phyloP scores from a whole-genome alignment of 1,139 yeast genomes.

The Candida neerlandica region DNA sequence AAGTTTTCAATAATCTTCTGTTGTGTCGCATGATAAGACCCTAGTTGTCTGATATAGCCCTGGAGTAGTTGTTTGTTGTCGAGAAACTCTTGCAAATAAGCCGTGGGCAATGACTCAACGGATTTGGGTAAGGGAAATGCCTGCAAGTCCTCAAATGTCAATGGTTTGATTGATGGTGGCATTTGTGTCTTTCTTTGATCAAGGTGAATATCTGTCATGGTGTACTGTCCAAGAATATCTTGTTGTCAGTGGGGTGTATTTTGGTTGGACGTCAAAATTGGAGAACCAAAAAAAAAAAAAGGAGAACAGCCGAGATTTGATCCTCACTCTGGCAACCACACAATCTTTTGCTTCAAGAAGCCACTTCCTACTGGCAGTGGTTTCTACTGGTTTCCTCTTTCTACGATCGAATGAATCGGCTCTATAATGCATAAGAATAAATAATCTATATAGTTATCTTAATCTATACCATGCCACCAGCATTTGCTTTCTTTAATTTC shows the following conservation, averaged over 20 bases:
- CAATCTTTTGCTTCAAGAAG: too few relatives aligned
- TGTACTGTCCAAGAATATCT: not conserved
- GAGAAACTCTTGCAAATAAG: slow-evolving; percentile 29
- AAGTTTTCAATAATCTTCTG: slow-evolving; percentile 21
- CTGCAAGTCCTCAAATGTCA: slow-evolving; percentile 17
- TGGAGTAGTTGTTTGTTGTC: slow-evolving; percentile 30
- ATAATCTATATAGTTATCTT: slow-evolving; percentile 3
- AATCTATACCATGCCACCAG: slow-evolving; percentile 8
- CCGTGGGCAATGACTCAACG: slow-evolving; percentile 32
- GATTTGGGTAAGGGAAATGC: slow-evolving; percentile 34
- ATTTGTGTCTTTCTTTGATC: slow-evolving; percentile 1
- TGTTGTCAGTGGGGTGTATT: not conserved
- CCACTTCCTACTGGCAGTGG: too few relatives aligned
- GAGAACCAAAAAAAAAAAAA: not conserved
- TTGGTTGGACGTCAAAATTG: not conserved
- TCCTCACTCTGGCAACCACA: not conserved
- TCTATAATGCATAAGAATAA: not conserved
- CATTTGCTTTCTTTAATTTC: slow-evolving; percentile 22
- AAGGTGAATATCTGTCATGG: slow-evolving; percentile 6
- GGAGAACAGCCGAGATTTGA: not conserved
- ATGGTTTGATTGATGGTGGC: slow-evolving; percentile 6
- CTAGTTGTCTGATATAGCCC: slow-evolving; percentile 34
- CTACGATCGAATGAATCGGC: not conserved
- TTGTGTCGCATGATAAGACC: slow-evolving; percentile 24
- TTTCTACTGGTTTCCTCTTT: too few relatives aligned